Base-by-base conservation (phyloP, 2,329 filamentous ascomycete genomes). In the Aspergillus ochraceoroseus region DNA sequence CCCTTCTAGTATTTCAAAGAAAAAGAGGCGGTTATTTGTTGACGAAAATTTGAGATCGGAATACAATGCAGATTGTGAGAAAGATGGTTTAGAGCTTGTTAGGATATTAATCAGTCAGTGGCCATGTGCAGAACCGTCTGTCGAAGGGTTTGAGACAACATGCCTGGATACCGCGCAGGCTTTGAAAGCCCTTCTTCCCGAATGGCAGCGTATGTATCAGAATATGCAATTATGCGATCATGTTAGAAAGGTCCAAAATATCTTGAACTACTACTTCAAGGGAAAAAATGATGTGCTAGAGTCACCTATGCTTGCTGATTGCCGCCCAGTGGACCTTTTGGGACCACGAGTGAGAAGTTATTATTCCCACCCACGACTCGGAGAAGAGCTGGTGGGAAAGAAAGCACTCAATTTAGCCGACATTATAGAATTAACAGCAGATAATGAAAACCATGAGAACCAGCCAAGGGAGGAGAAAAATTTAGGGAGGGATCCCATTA, bases 181-280 rank as follows among this genome's bases (percentile, higher is more conserved):
- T 8, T 19, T 47, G 17, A 18, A 47, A 8, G 31, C 37, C 5
- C 7, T 79, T 9, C 46, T 50, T 0, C 64, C 64, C 0, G 70
- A 76, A 35, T 80, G 75, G 75, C 46, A 57, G 3, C 65, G 70
- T 0, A 49, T 76, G 0, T 68, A 63, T n/a, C 61, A 67, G 4
- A 80, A 80, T 30, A 44, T 63, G 7, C 62, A 73, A 18, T 60
- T 79, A 0, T 66, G 62, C 0, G 28, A 54, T 0, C 71, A 77
- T 47, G 43, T 78, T 1, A 39, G 59, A 7, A 29, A 63, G 17
- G 66, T 74, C 0, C 73, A 79, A 37, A 4, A 31, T 0, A 48
- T 73, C 6, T 44, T 76, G 9, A 40, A 65, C 32, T 39, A 36
- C 3, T 56, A 63, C 32, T 53, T 28, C 23, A 18, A 11, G n/a